Conservation (phyloP, 805 yeast genomes). For the Metschnikowia matae region DNA sequence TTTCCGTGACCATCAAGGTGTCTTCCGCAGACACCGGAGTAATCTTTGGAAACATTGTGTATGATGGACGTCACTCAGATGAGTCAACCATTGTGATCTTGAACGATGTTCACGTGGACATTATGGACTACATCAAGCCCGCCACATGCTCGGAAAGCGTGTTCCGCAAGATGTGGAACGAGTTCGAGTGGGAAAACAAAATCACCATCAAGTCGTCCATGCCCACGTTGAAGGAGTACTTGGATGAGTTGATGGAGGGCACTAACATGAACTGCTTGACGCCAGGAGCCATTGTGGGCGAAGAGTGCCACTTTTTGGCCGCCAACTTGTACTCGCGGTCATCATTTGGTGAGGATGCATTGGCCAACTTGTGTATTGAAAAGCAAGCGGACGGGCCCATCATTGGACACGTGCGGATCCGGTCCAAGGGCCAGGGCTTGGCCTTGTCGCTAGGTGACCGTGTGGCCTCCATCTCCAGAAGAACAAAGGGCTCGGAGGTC, state of each 20-base stretch:
- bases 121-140: constrained; percentile 96
- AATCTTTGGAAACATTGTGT: constrained; percentile 93
- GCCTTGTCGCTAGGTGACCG: constrained; percentile 93
- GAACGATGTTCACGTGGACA: constrained; percentile 92
- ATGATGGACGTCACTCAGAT: constrained; percentile 92
- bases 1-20: constrained; percentile 86
- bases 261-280: constrained; percentile 95
- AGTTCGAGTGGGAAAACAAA: constrained; percentile 99
- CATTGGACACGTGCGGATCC: constrained; percentile 90
- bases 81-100: constrained; percentile 86
- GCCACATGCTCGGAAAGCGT: constrained; percentile 83
- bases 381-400: constrained; percentile 69
- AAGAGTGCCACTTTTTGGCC: constrained; percentile 85
- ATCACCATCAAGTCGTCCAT: constrained; percentile 76
- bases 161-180: constrained; percentile 98
- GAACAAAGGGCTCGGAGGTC: constrained; percentile 22
- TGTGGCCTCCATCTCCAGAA: constrained; percentile 76
- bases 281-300: constrained; percentile 85
- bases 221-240: constrained; percentile 66
- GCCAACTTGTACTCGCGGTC: constrained; percentile 92
- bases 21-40: constrained; percentile 98
- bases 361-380: constrained; percentile 93
- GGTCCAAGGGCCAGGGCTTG: constrained; percentile 96
- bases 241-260: constrained; percentile 69
- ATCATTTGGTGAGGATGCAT: constrained; percentile 95